Conservation (phyloP, 768 basidiomycete genomes). For the Phaeolepiota aurea region DNA sequence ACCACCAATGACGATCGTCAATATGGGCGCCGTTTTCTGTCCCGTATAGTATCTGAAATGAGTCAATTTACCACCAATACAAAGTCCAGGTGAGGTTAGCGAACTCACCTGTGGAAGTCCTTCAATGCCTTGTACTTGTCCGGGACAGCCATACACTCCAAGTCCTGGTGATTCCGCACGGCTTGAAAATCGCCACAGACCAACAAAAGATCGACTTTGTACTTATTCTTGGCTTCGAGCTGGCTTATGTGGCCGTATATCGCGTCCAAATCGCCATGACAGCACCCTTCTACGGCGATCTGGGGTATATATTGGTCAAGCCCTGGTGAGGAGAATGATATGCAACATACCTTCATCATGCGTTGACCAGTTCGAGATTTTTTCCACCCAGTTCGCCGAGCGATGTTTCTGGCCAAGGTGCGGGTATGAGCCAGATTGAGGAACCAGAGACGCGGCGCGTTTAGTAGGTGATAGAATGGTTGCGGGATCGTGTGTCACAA, state of each 20-base stretch:
- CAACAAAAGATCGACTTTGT: slow-evolving; percentile 77
- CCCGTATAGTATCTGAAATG: slow-evolving; percentile 76
- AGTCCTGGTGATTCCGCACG: slow-evolving; percentile 74
- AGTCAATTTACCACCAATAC: slow-evolving; percentile 1
- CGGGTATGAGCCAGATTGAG: too few species aligned
- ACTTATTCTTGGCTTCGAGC: slow-evolving; percentile 53
- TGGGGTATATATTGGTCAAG: slow-evolving; percentile 19
- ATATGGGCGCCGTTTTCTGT: slow-evolving; percentile 67
- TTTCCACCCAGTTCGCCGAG: not conserved
- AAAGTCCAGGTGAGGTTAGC: not conserved
- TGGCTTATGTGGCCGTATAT: slow-evolving; percentile 68
- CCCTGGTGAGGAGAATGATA: not conserved
- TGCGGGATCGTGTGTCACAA: too few species aligned
- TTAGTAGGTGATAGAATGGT: too few species aligned
- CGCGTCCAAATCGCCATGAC: slow-evolving; percentile 85
- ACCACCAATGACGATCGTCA: slow-evolving; percentile 94
- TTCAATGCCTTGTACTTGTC: slow-evolving; percentile 80
- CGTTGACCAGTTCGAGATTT: not conserved
- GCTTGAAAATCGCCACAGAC: slow-evolving; percentile 98
- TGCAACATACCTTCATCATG: not conserved
- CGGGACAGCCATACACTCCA: slow-evolving; percentile 88
- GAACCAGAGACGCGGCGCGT: too few species aligned
- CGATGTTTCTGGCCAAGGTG: not conserved
- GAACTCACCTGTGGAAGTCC: slow-evolving; percentile 69
- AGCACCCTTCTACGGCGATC: slow-evolving; percentile 92